A percentile compares a stretch with the other conserved stretches of the same genome.
These are phyloP conservation scores for Aspergillus haitiensis DNA, from an alignment of 495 filamentous ascomycete species.

Conservation along the genomic window DNA sequence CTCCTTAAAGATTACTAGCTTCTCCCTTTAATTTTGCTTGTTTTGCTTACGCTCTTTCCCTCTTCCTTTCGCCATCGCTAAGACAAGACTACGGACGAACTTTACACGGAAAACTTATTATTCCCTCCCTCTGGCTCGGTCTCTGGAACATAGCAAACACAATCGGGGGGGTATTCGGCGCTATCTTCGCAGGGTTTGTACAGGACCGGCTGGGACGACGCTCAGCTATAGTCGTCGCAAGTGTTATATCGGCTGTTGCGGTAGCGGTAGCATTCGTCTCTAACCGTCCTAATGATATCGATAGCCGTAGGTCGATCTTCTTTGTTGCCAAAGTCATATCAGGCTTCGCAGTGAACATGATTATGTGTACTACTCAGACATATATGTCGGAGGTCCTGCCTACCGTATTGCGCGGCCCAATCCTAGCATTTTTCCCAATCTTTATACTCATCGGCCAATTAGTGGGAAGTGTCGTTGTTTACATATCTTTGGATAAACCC, in stretches of 20 bases:
- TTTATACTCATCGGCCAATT: constrained; percentile 49
- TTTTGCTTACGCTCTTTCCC: no score
- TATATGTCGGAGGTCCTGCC: constrained; percentile 51
- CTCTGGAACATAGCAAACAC: constrained; percentile 45
- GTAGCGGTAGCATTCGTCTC: constrained; percentile 40
- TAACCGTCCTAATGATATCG: constrained; percentile 30
- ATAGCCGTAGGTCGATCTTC: constrained; percentile 33
- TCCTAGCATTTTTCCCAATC: constrained; percentile 45
- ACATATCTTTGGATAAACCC: constrained; percentile 22
- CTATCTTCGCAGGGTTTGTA: constrained; percentile 37
- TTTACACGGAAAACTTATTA: constrained; percentile 39
- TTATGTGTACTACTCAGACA: constrained; percentile 44
- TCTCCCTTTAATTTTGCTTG: neutral
- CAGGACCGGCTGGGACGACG: constrained; percentile 47
- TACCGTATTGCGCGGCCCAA: constrained; percentile 40
- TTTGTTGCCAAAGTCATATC: constrained; percentile 39
- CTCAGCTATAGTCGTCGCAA: constrained; percentile 33
- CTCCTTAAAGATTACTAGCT: neutral
- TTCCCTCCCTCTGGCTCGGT: constrained; percentile 48
- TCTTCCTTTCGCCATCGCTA: no score
- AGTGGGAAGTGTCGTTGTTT: constrained; percentile 44
- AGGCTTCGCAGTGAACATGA: constrained; percentile 42
- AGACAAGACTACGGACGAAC: constrained; percentile 40
- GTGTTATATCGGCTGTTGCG: constrained; percentile 39
- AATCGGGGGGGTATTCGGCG: constrained; percentile 45